A percentile compares a stretch with the other conserved stretches of the same genome.
Evolutionary conservation across 331 rosid species (phyloP).

Genomic region (Malus hybrid): DNA sequence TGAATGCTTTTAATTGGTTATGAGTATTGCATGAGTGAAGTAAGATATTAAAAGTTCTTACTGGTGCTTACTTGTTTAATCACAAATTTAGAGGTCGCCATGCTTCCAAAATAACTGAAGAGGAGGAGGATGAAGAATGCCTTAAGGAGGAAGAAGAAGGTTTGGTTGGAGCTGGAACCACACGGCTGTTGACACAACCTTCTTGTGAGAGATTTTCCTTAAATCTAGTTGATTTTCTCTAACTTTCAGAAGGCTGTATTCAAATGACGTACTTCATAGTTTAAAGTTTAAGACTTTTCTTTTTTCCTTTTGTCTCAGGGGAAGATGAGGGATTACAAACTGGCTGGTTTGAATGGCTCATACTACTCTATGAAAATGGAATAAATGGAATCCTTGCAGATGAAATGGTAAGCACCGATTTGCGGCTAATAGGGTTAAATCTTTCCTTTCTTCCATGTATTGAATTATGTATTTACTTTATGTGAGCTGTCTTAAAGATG

Average conservation of each 20-base stretch:
- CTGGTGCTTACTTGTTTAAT: neutral
- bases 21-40: neutral
- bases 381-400: slow-evolving; percentile 97
- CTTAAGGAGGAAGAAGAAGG: slow-evolving; percentile 95
- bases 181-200: slow-evolving; percentile 80
- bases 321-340: slow-evolving; percentile 96
- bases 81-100: slow-evolving; percentile 74
- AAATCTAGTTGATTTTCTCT: neutral
- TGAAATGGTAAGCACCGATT: slow-evolving; percentile 66
- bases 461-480: neutral
- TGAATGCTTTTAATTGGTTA: neutral
- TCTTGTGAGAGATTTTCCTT: slow-evolving; percentile 48
- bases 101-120: slow-evolving; percentile 91
- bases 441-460: neutral
- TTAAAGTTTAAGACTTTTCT: slow-evolving; percentile 11
- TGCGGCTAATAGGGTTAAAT: neutral
- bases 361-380: slow-evolving; percentile 87
- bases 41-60: neutral
- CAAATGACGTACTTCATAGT: neutral
- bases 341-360: slow-evolving; percentile 95
- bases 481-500: neutral
- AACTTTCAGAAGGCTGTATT: neutral
- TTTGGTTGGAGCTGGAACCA: slow-evolving; percentile 55
- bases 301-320: slow-evolving; percentile 41
- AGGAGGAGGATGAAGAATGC: slow-evolving; percentile 92